Evolutionary conservation across 768 basidiomycete genomes (phyloP), one percentile per base, ranked within the genome.

Genomic region (Lactarius sp.): DNA sequence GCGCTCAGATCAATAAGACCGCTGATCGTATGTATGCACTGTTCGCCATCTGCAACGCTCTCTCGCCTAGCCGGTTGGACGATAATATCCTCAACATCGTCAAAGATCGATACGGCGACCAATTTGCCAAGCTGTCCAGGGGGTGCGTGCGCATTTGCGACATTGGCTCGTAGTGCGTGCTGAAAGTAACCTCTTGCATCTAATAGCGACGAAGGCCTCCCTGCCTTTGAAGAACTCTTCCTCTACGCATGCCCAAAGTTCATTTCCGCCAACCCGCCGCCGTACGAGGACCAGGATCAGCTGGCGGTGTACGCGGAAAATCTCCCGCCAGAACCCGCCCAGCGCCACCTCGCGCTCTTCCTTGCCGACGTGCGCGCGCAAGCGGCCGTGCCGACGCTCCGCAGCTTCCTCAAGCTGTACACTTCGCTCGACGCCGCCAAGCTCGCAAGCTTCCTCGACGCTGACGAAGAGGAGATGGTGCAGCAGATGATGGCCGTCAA

Each of bases 401-500:
- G 94, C 56, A 92, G 90, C 73, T 87, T 98, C 82, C 77, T 99
- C 69, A 95, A 97, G 75, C 79, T 99, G 67, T 99, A 99, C 78
- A 94, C 94, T 6, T 92, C 89, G 54, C 84, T 99, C 57, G 94
- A 92, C 64, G 87, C 94, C 14, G 84, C 84, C 71, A 98, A 98
- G 77, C 83, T 99, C 33, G 88, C 95, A 0, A 87, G 86, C 69
- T 97, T 98, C 83, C 78, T 96, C 51, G 92, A 94, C 65, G 85
- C 84, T 50, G 90, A 91, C 67, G 96, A 98, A 76, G 96, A 98
- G 72, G 90, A 91, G 74, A 88, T 98, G 71, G 81, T 99, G 62
- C 90, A 95, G 76, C 91, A 96, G 81, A 84, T 98, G 81, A 97
- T 98, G 94, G 87, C 93, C 50, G 83, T 97, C 77, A 98, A 99